Base-by-base conservation (phyloP, 1,139 yeast species). In the Kodamaea suecica region DNA sequence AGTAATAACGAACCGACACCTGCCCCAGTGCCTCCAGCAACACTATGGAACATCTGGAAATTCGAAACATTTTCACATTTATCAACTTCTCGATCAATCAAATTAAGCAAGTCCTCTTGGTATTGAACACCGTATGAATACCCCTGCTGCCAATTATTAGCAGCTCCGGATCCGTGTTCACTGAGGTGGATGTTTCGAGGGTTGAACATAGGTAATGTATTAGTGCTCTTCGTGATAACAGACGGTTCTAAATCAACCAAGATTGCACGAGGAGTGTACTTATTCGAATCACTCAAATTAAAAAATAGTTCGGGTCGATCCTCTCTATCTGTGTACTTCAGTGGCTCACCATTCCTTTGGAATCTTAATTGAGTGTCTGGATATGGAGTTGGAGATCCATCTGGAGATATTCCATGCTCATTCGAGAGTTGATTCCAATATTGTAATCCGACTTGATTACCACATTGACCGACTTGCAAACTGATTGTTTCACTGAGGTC, bases 11-110 rank as follows among this genome's bases (percentile, higher is more conserved):
- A 86, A 0, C 98, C 98, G 29, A 88, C 78, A 5, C 98, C 98
- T 0, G 96, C 84, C 0, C 98, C 98, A 0, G 98, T 92, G 24
- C 98, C 98, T 17, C 98, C 98, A 0, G 97, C 97, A n/a, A 94
- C 95, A 11, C 97, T 86, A 57, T 92, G 98, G 38, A 90, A 61
- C 44, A 92, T 63, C 65, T 88, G 95, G 57, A 94, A 92, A 5
- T 95, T 95, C 43, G 88, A 92, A 37, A 90, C 65, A 40, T 85
- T 83, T 43, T 92, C 98, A 49, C 96, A 84, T 27, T 86, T 84
- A 53, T 92, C 98, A 29, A 90, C 75, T 50, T 92, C 97, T 41
- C 95, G 71, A 53, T 90, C 97, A 30, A 92, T 73, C 73, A 90
- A 78, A 51, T 87, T 92, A 43, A 86, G 51, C 30, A 92, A 64